Evolutionary conservation across 768 basidiomycete genomes (phyloP), one percentile per base, ranked within the genome.

Genomic region (Amanita phalloides): DNA sequence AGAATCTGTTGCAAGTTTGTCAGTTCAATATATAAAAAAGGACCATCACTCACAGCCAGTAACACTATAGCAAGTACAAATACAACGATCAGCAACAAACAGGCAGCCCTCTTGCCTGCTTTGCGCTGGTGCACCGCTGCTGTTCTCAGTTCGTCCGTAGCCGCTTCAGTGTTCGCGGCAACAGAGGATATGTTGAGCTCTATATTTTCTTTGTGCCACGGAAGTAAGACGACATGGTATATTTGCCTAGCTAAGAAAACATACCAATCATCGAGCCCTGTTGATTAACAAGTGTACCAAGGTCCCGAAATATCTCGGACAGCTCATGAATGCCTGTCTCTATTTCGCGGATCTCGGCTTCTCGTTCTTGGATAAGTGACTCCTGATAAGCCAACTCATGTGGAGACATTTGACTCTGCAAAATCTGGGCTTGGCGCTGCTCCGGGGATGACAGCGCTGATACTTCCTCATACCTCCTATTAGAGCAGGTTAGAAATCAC

Each of bases 311-410:
- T 62, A 99, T 97, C 67, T 97, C 91, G 25, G 89, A 80, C 43
- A 99, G 68, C 66, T 99, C 95, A 61, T 95, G 91, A 51, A 99
- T 97, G 6, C 96, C 95, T 6, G 81, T 84, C 67, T 99, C 96
- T 48, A 99, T 99, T 63, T 97, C 93, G 47, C 88, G 81, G 50
- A 98, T 98, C 61, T 98, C 96, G 0, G 75, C 75, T 64, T 99
- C 95, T 14, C 96, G 86, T 63, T 99, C 96, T 48, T 86, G 84
- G 49, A 96, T 92, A 35, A 98, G 71, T 8, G 90, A 89, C 63
- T 99, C 95, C 65, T 98, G 96, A 64, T 94, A 94, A 11, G 90
- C 90, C 21, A 98, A 77, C 66, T 97, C 95, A 54, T 89, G 86
- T 0, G 90, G 88, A 1, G 88, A 90, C n/a, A 91, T 69, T 54